Base-by-base conservation (phyloP, 306 rosid genomes). In the Glycine tomentella region DNA sequence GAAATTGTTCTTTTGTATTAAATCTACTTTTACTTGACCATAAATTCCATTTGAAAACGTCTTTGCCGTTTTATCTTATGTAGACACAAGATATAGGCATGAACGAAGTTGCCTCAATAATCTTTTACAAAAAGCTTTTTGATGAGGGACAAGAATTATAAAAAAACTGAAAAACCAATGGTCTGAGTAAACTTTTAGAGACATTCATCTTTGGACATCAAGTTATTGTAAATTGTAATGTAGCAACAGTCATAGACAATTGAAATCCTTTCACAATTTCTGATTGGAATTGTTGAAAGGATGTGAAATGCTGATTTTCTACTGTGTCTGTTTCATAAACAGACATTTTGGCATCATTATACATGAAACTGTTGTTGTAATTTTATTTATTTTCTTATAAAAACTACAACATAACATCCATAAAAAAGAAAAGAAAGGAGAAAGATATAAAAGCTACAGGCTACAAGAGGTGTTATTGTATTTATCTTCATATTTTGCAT, bases 171-270 rank as follows among this genome's bases (percentile, higher is more conserved):
- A 59, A 25, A 25, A 8, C 33, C 58, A 44, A 25, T 44, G 52
- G n/a, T 45, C 49, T 74, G 56, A 48, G 6, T 65, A 14, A 53
- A 61, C 59, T 57, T 33, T 49, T 14, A 15, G 57, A 48, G 65
- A 58, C 34, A 61, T 59, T 44, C 72, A 71, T 61, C 38, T 48
- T 15, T 49, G 72, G 5, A 6, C 20, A 15, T 51, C 51, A 42
- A 52, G 46, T 65, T 81, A 74, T 59, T 74, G 33, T 62, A 72
- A 65, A 74, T 58, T 74, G 44, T 62, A 72, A 38, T 51, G 57
- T 14, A 42, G 50, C 42, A 51, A 40, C 38, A 3, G 42, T 15
- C 46, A 33, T 11, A 75, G 65, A 20, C 63, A 20, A 50, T 76
- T 58, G 38, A 20, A 59, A 8, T 63, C 38, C 33, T 49, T 50